A percentile compares a stretch with the other conserved stretches of the same genome.
phyloP scores from a whole-genome alignment of 2,329 filamentous ascomycete genomes.

The Pseudogymnoascus sp. region DNA sequence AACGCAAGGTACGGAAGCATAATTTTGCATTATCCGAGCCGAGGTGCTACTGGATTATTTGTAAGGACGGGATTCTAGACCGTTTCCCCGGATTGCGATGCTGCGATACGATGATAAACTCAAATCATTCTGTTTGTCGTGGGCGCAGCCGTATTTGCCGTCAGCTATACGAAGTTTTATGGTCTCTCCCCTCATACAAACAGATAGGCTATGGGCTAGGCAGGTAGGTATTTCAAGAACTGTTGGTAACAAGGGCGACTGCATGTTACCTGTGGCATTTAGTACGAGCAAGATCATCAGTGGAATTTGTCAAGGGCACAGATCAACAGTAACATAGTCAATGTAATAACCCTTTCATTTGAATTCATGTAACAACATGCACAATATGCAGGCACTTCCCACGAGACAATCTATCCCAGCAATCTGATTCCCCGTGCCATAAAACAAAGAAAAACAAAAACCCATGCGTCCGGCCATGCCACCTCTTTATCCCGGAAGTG shows the following conservation, averaged over 20 bases:
- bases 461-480: background rate
- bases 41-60: background rate
- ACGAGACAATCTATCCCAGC: background rate
- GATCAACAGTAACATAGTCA: background rate
- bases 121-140: background rate
- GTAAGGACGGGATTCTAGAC: background rate
- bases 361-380: background rate
- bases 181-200: background rate
- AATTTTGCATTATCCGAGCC: background rate
- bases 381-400: background rate
- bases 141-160: background rate
- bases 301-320: background rate
- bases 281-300: background rate
- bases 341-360: constrained; percentile 2
- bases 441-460: background rate
- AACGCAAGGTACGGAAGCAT: background rate
- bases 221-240: background rate
- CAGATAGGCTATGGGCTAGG: background rate
- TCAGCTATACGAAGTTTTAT: background rate
- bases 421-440: background rate
- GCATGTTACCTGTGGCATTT: background rate
- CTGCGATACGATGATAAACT: background rate
- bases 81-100: background rate
- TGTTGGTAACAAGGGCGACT: background rate
- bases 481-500: background rate